These are phyloP conservation scores for Hawksworthiomyces lignivorus DNA, from an alignment of 2,329 filamentous ascomycete genomes.

Conservation along the genomic window DNA sequence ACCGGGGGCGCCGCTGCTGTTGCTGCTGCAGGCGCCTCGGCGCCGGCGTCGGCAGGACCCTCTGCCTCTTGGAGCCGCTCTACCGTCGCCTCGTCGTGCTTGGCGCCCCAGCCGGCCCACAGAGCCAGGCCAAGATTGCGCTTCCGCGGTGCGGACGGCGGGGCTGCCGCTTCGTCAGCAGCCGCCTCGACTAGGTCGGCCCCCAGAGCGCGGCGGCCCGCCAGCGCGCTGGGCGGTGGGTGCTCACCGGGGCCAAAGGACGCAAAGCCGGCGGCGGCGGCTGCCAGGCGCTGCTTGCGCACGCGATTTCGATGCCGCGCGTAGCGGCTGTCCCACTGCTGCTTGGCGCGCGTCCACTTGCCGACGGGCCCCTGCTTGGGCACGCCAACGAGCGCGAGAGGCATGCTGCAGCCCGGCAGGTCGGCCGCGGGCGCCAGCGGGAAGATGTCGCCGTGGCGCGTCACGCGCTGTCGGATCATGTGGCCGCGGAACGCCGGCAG, in stretches of 20 bases:
- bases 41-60: conserved; percentile 30
- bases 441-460: conserved; percentile 66
- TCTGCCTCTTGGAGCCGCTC: conserved; percentile 47
- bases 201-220: conserved; percentile 54
- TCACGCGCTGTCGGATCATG: conserved; percentile 88
- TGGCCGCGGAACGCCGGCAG: conserved; percentile 71
- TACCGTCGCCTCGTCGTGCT: conserved; percentile 73
- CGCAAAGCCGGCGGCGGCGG: conserved; percentile 64
- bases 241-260: conserved; percentile 62
- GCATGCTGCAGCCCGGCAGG: conserved; percentile 57
- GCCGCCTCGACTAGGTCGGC: conserved; percentile 42
- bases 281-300: conserved; percentile 64
- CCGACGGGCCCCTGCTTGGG: conserved; percentile 72
- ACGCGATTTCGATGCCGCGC: conserved; percentile 60
- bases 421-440: conserved; percentile 57
- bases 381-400: conserved; percentile 61
- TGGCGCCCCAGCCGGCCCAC: conserved; percentile 84
- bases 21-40: conserved; percentile 17
- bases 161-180: no score
- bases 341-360: conserved; percentile 74
- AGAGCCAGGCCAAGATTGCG: conserved; percentile 66
- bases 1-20: conserved; percentile 18
- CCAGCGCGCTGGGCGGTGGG: conserved; percentile 78
- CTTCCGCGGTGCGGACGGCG: no score
- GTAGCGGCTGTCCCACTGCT: conserved; percentile 66